A percentile compares a stretch with the other conserved stretches of the same genome.
Evolutionary conservation across 73 alveolate genomes (phyloP).

Genomic region (Paramecium tetraurelia): DNA sequence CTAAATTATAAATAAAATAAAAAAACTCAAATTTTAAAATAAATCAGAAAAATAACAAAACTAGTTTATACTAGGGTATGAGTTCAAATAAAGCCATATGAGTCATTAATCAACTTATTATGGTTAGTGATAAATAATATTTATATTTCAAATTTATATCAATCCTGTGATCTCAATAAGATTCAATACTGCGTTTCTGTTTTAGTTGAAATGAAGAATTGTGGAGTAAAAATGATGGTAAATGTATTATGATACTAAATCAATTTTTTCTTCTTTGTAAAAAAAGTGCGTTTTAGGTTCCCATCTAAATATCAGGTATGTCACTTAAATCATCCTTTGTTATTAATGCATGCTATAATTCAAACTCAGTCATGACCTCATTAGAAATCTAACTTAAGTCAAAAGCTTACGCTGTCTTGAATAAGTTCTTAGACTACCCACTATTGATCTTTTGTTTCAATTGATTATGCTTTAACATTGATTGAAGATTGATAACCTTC

Average conservation of each 20-base stretch:
- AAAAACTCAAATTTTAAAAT: not conserved
- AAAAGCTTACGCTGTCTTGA: not conserved
- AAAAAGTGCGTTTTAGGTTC: constrained; percentile 15
- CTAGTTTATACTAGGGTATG: not conserved
- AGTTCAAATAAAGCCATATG: not conserved
- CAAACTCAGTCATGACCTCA: not conserved
- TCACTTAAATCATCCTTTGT: not conserved
- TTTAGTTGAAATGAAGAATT: not conserved
- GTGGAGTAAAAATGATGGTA: not conserved
- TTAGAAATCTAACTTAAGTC: not conserved
- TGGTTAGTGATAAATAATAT: not conserved
- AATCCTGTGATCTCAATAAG: not conserved
- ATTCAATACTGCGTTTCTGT: not conserved
- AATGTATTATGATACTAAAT: not conserved
- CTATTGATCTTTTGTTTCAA: not conserved
- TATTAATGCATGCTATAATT: not conserved
- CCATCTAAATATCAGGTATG: not conserved
- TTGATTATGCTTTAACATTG: not conserved
- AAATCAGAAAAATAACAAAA: not conserved
- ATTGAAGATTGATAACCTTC: not conserved
- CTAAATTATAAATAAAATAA: not conserved
- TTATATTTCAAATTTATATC: not conserved
- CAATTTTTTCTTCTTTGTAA: not conserved
- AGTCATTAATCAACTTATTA: not conserved
- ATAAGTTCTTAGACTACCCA: not conserved